A percentile compares a stretch with the other conserved stretches of the same genome.
Evolutionary conservation across 2,329 filamentous ascomycete genomes (phyloP).

Genomic region (Hypoxylon rubiginosum): DNA sequence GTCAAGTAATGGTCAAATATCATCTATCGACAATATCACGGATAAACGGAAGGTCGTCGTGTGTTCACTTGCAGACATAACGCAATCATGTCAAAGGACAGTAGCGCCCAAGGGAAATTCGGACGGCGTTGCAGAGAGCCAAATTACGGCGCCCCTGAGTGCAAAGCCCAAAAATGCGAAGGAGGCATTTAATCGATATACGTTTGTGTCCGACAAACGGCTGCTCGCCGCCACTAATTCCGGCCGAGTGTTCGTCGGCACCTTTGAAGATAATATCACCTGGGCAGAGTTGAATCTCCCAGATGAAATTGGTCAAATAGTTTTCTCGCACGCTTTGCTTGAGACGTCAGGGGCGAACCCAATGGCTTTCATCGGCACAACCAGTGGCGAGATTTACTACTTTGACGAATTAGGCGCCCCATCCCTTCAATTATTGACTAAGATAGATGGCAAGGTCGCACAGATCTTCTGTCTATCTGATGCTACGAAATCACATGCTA

Average conservation of each 20-base stretch:
- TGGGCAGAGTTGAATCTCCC: constrained; percentile 62
- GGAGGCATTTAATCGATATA: constrained; percentile 71
- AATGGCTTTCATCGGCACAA: constrained; percentile 63
- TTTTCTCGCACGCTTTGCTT: constrained; percentile 64
- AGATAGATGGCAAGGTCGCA: constrained; percentile 63
- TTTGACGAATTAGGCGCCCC: constrained; percentile 51
- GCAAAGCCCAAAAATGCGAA: constrained; percentile 53
- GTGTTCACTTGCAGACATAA: constrained; percentile 41
- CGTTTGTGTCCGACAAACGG: constrained; percentile 67
- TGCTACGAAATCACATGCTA: constrained; percentile 9
- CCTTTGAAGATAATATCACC: constrained; percentile 48
- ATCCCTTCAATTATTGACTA: constrained; percentile 54
- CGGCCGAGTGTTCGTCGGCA: constrained; percentile 69
- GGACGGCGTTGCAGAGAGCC: constrained; percentile 6
- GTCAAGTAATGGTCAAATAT: background rate
- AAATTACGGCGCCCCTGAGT: constrained; percentile 20
- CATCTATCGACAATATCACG: background rate
- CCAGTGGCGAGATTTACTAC: constrained; percentile 62
- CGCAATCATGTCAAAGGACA: constrained; percentile 33
- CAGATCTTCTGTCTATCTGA: constrained; percentile 62
- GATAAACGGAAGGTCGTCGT: constrained; percentile 32
- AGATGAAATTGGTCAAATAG: constrained; percentile 52
- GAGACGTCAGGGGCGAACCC: constrained; percentile 54
- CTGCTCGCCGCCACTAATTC: constrained; percentile 71
- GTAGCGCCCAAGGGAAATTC: constrained; percentile 42